Base-by-base conservation (phyloP, 345 rosid genomes). In the Gossypioides kirkii region DNA sequence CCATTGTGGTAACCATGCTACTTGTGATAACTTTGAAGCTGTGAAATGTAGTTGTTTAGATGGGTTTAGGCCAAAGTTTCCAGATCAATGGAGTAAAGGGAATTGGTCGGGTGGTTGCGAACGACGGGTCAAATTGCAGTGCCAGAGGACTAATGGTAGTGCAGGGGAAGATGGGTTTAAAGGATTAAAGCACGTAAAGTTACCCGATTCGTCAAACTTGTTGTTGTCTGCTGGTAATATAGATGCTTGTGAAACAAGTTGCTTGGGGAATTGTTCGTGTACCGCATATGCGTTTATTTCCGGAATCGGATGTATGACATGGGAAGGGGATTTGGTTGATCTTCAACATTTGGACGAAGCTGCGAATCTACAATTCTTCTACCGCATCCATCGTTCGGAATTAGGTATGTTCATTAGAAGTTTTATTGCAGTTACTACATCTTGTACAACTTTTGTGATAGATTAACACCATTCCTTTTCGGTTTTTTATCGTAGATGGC, bases 331-430 rank as follows among this genome's bases (percentile, higher is more conserved):
- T 38, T 79, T 93, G 80, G 46, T 90, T 18, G 93, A 90, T 83
- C 59, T 84, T 7, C 82, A 86, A 79, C 38, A 82, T 38, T 82
- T 87, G 22, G 72, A n/a, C 8, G 0, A 61, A 0, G 84, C 73
- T 65, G 90, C 88, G 62, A 72, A 42, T 55, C 54, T 47, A 45
- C 38, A 20, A 26, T 62, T 80, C 80, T 69, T 72, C 70, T 53
- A 89, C 41, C 89, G 94, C 22, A 84, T 93, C 14, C 79, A 91
- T 50, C 78, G 23, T 69, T 89, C 94, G 65, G 91, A 93, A 82
- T 58, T 84, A 18, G 84, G 96, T 88, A 77, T 18, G 60, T 25
- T 55, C 7, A 32, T 32, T 32, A 32, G 38, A 32, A 32, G 38
- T 32, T 32, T 5, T 32, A 32, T 32, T 32, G 38, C 38, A 32